A percentile compares a stretch with the other conserved stretches of the same genome.
phyloP scores from a whole-genome alignment of 2,329 filamentous ascomycete species.

The Verticillium zaregamsianum region DNA sequence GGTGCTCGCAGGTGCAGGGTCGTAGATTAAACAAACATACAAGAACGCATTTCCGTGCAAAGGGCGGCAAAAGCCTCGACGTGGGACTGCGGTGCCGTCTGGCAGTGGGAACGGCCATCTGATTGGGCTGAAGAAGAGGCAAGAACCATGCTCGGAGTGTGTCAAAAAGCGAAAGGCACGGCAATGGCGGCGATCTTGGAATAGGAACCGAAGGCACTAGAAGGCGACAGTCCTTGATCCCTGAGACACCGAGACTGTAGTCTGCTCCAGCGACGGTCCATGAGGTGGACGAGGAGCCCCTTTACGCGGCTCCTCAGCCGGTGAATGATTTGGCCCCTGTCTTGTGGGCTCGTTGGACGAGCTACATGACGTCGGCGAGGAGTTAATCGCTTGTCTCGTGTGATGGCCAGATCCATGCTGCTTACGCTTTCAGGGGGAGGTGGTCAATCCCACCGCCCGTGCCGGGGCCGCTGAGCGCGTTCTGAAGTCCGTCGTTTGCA shows the following conservation, averaged over 20 bases:
- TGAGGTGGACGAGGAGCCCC: not conserved
- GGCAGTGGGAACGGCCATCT: not conserved
- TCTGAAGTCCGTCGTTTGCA: not conserved
- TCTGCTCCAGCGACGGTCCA: not conserved
- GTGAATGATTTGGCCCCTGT: not conserved
- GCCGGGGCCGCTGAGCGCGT: not conserved
- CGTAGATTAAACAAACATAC: not conserved
- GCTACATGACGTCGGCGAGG: not conserved
- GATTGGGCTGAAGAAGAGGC: not conserved
- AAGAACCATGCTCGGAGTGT: not conserved
- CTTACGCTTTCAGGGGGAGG: not conserved
- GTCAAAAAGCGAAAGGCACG: not conserved
- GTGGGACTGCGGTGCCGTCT: not conserved
- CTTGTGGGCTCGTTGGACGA: not conserved
- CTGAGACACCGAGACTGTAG: not conserved
- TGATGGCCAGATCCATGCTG: not conserved
- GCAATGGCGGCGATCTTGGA: not conserved
- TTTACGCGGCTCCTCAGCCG: no score
- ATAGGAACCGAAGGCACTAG: not conserved
- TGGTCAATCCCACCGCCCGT: not conserved
- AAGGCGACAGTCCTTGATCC: not conserved
- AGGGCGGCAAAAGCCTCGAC: not conserved
- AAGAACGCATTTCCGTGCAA: not conserved
- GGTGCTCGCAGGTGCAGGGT: not conserved
- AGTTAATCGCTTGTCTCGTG: no score